Percentiles rank a stretch among this genome's conserved stretches.
phyloP scores from a whole-genome alignment of 2,329 filamentous ascomycete genomes.

The Didymella glomerata region DNA sequence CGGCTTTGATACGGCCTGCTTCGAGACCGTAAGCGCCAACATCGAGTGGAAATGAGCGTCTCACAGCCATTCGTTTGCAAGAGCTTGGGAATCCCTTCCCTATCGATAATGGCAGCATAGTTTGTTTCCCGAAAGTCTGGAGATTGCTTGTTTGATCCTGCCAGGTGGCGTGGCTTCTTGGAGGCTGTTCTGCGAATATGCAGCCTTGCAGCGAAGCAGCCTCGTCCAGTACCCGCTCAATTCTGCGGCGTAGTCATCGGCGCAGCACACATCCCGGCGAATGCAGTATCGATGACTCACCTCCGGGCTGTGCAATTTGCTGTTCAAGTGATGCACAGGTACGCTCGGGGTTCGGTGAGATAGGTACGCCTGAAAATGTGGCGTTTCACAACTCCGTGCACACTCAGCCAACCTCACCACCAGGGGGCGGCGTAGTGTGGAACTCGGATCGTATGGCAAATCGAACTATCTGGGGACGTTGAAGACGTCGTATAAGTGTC shows the following conservation, averaged over 20 bases:
- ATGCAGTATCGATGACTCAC: background rate
- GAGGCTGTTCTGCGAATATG: constrained; percentile 1
- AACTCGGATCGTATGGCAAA: constrained; percentile 11
- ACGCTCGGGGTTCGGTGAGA: constrained; percentile 10
- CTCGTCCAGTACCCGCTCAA: background rate
- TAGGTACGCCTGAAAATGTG: constrained; percentile 15
- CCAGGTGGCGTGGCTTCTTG: background rate
- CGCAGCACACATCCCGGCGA: constrained; percentile 7
- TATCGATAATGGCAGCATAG: background rate
- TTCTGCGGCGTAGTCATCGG: constrained; percentile 2
- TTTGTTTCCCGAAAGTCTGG: background rate
- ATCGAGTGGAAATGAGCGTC: constrained; percentile 11
- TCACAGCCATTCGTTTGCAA: constrained; percentile 6
- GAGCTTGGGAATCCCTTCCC: constrained; percentile 5
- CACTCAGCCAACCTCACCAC: constrained; percentile 11
- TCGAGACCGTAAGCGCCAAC: constrained; percentile 5
- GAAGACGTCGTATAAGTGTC: constrained; percentile 11
- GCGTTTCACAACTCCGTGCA: constrained; percentile 15
- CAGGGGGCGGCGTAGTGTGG: constrained; percentile 15
- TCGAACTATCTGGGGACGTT: background rate
- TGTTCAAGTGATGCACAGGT: constrained; percentile 3
- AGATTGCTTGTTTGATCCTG: constrained; percentile 18
- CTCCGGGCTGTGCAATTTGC: background rate
- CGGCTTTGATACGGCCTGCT: background rate
- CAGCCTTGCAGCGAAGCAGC: constrained; percentile 5